Evolutionary conservation across 2,329 filamentous ascomycete species (phyloP).

Genomic region (Graphilbum ipis-grandicollis): DNA sequence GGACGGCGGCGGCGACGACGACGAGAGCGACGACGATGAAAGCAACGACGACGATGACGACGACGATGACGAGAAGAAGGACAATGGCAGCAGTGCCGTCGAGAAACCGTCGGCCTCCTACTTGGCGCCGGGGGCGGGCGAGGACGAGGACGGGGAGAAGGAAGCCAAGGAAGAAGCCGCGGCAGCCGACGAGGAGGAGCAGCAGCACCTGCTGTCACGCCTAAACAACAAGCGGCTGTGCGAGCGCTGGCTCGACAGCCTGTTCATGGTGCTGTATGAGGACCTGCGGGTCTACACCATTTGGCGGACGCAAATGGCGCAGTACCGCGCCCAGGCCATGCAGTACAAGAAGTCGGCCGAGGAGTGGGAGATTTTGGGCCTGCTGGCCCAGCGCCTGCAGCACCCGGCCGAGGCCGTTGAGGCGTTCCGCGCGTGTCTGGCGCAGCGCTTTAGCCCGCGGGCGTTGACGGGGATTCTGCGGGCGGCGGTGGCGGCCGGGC

Average conservation of each 20-base stretch:
- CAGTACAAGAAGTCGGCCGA: conserved; percentile 94
- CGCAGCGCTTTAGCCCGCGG: conserved; percentile 82
- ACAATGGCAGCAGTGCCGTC: conserved; percentile 7
- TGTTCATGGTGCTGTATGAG: conserved; percentile 99
- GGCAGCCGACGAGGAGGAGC: no score
- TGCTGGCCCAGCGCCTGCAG: conserved; percentile 81
- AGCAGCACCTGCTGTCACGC: conserved; percentile 74
- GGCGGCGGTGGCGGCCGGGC: no score
- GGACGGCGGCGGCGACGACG: conserved; percentile 12
- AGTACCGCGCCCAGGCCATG: conserved; percentile 82
- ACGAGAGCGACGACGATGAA: conserved; percentile 6
- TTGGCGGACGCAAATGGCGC: conserved; percentile 95
- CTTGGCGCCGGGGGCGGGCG: conserved; percentile 60
- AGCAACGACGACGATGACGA: conserved; percentile 1
- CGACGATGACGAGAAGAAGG: not conserved
- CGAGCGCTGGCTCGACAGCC: conserved; percentile 92
- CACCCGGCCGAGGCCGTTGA: conserved; percentile 84
- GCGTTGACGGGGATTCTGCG: conserved; percentile 73
- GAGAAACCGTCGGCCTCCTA: no score
- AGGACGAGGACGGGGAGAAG: conserved; percentile 63
- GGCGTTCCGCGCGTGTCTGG: conserved; percentile 77
- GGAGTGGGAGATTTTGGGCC: conserved; percentile 95
- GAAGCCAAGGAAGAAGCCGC: conserved; percentile 18
- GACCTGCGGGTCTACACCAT: conserved; percentile 97
- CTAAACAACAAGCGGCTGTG: conserved; percentile 96